Evolutionary conservation across 352 stramenopile species (phyloP), one percentile per base, ranked within the genome.

Genomic region (Chrysophaeum taylorii): DNA sequence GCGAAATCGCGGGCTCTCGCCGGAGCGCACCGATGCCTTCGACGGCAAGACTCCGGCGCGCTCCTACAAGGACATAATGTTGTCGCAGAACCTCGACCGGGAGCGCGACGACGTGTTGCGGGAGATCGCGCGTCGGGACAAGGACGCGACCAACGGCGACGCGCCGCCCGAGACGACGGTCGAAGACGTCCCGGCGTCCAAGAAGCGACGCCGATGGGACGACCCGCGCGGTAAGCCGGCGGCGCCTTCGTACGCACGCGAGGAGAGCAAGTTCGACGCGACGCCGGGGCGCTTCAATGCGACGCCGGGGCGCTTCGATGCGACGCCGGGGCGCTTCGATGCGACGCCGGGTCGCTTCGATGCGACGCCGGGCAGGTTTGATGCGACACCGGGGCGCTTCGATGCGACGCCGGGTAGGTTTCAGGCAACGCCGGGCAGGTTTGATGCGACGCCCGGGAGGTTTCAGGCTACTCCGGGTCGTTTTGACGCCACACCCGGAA

Each of bases 1-100:
- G 18, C 36, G 36, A n/a, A 79, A 70, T 57, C 64, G 64, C 38
- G 41, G 62, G 57, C 73, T 83, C 42, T 76, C 83, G 75, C 75
- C 87, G 38, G 89, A 97, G 76, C 79, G 89, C 37, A 81, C 88
- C 66, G 92, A 98, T 74, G 83, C 89, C 16, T 96, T 97, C 72
- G 81, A 78, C 27, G 88, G 85, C 39, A 75, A 88, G 71, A 90
- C 88, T 25, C 92, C 92, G 27, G 89, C 85, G 82, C 85, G 84
- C 78, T 90, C 70, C 39, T 87, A 84, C 54, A 78, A 76, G 68
- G 82, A 84, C 29, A 94, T 95, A 68, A 95, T 96, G 87, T 9
- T 25, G 50, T 35, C n/a, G 66, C 87, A 96, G 78, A 84, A 85
- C 37, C 73, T 95, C 43, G 84, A 92, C 4, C 79, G 86, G 38